These are phyloP conservation scores for Cymbidium sinense DNA, from an alignment of 106 monocot species.

Conservation along the genomic window DNA sequence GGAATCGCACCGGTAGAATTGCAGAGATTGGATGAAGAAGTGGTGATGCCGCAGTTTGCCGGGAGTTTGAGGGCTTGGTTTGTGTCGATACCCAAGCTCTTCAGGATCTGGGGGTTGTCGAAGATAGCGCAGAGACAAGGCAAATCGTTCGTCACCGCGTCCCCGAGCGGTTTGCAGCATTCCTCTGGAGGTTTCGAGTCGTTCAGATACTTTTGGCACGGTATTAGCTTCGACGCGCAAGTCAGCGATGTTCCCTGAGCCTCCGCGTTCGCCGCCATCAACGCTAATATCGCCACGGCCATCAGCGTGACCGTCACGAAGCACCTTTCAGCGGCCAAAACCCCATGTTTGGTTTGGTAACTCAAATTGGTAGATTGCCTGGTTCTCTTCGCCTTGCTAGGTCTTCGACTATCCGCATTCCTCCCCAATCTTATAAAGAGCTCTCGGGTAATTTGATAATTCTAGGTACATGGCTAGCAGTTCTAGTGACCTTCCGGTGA, in stretches of 20 bases:
- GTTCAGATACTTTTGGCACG: conserved; percentile 33
- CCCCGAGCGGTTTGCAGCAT: conserved; percentile 44
- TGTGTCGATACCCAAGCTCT: conserved; percentile 15
- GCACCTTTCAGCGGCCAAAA: neutral
- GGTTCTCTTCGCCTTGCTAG: neutral
- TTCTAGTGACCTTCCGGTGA: no score
- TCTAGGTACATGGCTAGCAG: no score
- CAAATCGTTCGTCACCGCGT: conserved; percentile 35
- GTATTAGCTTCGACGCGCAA: conserved; percentile 25
- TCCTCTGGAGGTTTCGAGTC: conserved; percentile 20
- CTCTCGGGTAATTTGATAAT: no score
- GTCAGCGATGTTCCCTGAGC: conserved; percentile 9
- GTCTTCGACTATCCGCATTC: no score
- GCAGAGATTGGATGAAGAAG: conserved; percentile 6
- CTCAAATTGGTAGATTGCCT: neutral
- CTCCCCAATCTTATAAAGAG: no score
- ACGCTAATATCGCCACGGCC: neutral
- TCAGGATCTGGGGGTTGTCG: conserved; percentile 20
- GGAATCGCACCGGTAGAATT: neutral
- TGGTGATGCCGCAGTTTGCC: conserved; percentile 25
- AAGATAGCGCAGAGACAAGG: conserved; percentile 37
- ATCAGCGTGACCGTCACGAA: neutral
- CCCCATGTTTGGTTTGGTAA: neutral
- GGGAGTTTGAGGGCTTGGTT: conserved; percentile 18
- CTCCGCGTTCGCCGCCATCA: neutral